A percentile compares a stretch with the other conserved stretches of the same genome.
Conservation (phyloP, 257 asterid genomes). For the Solanum pimpinellifolium region DNA sequence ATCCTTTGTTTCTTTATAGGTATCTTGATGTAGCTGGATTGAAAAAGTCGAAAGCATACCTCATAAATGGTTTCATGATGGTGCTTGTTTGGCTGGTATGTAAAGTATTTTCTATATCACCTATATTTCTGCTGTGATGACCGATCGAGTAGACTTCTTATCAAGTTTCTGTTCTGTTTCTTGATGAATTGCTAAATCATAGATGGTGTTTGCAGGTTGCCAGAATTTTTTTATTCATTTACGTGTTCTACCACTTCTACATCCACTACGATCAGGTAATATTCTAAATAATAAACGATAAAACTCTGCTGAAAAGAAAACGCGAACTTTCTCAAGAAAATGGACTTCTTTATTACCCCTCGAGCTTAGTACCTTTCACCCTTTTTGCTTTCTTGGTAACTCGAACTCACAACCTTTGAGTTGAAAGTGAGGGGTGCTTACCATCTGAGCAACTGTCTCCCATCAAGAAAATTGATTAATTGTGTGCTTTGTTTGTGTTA, state of each 20-base stretch:
- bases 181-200: background rate
- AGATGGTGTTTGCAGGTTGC: conserved; percentile 42
- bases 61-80: conserved; percentile 51
- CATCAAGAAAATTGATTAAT: background rate
- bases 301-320: background rate
- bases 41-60: conserved; percentile 51
- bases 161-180: background rate
- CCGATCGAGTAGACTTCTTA: no score
- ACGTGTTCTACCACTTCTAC: conserved; percentile 41
- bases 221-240: conserved; percentile 52
- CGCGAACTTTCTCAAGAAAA: no score
- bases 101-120: background rate
- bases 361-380: no score
- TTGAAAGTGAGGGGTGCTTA: no score
- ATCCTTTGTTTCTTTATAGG: conserved; percentile 23
- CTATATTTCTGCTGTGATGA: background rate
- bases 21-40: conserved; percentile 72
- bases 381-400: no score
- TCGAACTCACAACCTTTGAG: no score
- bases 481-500: background rate
- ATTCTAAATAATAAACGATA: background rate
- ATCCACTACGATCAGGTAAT: conserved; percentile 48
- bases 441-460: no score
- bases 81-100: conserved; percentile 70
- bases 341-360: background rate